Base-by-base conservation (phyloP, 805 yeast genomes). In the Yarrowia keelungensis region DNA sequence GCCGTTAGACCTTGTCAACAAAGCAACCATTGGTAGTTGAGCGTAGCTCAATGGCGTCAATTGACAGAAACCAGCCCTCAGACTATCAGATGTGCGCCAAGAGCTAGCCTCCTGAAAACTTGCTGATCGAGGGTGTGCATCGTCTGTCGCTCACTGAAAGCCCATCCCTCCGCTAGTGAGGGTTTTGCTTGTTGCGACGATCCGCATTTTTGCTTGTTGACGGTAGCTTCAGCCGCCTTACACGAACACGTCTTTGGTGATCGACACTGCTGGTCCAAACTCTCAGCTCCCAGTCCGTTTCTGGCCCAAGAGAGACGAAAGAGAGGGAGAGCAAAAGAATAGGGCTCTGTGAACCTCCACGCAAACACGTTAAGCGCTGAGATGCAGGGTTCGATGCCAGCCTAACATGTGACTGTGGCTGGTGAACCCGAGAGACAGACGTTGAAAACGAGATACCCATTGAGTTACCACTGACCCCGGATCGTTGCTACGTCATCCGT, bases 191-290 rank as follows among this genome's bases (percentile, higher is more conserved):
- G 58, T 51, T 51, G 58, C 56, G 58, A 19, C 43, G 59, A 53
- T 53, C 45, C 19, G 19, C 59, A 51, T 51, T 51, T 53, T 53
- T 22, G 59, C 43, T 51, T 38, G 59, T 53, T 51, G 43, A 19
- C 26, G 41, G 10, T 50, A 35, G 56, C 58, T 16, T 51, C 58
- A 53, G 59, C 59, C 59, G 59, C 59, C 59, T 53, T 53, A 53
- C 59, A 53, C 59, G 59, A 53, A 53, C 59, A 53, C 59, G 59
- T 53, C 59, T 14, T 39, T 38, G 10, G 42, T 8, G 59, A 53
- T 53, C 59, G 59, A 14, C 59, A 53, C 58, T 16, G 58, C 4
- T 11, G 43, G 10, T 14, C 15, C 58, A 51, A 51, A 51, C 58
- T 19, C 26, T 8, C 32, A 5, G 10, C 19, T 3, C n/a, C 49